A percentile compares a stretch with the other conserved stretches of the same genome.
phyloP scores from a whole-genome alignment of 1,284 basidiomycete species.

The Cryptococcus hybrid region DNA sequence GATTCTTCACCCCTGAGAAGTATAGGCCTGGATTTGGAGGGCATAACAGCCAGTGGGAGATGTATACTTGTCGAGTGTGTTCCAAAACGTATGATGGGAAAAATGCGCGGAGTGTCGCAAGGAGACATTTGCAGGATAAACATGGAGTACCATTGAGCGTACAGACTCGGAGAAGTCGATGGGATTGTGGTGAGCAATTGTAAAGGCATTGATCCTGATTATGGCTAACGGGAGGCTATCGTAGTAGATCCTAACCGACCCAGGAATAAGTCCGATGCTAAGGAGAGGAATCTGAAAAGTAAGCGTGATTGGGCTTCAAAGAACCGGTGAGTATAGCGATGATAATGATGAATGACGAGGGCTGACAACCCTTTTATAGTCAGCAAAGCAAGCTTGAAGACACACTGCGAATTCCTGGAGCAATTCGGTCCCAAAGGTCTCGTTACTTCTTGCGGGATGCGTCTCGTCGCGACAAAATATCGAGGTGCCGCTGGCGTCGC shows the following conservation, averaged over 20 bases:
- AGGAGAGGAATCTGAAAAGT: slow-evolving; percentile 53
- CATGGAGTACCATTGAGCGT: slow-evolving; percentile 55
- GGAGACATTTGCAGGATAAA: slow-evolving; percentile 58
- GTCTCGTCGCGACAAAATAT: slow-evolving; percentile 21
- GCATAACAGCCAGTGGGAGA: slow-evolving; percentile 13
- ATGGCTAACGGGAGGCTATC: not conserved
- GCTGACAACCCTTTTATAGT: slow-evolving; percentile 1
- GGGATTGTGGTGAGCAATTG: slow-evolving; percentile 53
- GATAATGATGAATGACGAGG: not conserved
- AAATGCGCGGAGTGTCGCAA: slow-evolving; percentile 57
- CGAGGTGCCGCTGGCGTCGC: not conserved
- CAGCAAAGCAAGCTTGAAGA: slow-evolving; percentile 18
- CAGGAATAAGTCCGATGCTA: slow-evolving; percentile 53
- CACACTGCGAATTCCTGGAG: slow-evolving; percentile 19
- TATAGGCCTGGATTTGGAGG: not conserved
- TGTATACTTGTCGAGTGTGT: slow-evolving; percentile 42
- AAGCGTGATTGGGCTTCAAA: slow-evolving; percentile 57
- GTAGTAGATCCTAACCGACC: slow-evolving; percentile 47
- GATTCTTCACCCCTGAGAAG: slow-evolving; percentile 24
- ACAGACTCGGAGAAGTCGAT: slow-evolving; percentile 56
- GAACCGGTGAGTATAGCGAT: slow-evolving; percentile 42
- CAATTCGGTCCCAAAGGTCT: slow-evolving; percentile 26
- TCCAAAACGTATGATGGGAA: slow-evolving; percentile 54
- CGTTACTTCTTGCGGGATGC: slow-evolving; percentile 12
- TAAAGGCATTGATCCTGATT: too few relatives aligned